Base-by-base conservation (phyloP, 768 basidiomycete genomes). In the Boletus bicolor region DNA sequence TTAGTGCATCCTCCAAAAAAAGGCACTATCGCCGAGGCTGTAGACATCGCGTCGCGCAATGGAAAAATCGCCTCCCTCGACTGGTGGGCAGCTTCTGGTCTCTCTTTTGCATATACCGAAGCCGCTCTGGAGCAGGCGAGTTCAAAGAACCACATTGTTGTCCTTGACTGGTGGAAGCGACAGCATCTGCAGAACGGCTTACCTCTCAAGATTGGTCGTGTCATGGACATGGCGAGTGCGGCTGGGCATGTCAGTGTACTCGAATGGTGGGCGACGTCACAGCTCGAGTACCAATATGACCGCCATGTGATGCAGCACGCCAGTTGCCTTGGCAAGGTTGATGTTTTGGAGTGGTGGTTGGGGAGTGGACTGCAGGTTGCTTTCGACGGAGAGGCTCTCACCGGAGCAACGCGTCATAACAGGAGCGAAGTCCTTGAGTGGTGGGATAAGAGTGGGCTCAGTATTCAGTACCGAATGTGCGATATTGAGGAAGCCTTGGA, bases 401-500 rank as follows among this genome's bases (percentile, higher is more conserved):
- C 81, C 5, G 85, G 87, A 26, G 92, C 92, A 28, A 93, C 92
- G 28, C 78, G 85, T 62, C 85, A 91, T 69, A 90, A 92, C 60
- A 80, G 87, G 39, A 85, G 87, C 26, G 87, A 88, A 60, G 87
- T 92, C 32, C 73, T 95, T 24, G 86, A 91, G 58, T 95, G 92
- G 92, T 94, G 93, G 93, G 81, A 89, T 58, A 82, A 81, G 64
- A 87, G 82, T 41, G 87, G 87, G 7, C 75, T 93, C 48, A 80
- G 87, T 4, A 83, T 93, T 54, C 88, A 89, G 64, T 95, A 92
- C 71, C 82, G 93, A 51, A 85, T 92, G 81, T 93, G 92, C 66
- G 92, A 95, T 68, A 85, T 95, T 48, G 92, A 95, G 66, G 92
- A 93, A 75, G 92, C 92, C 4, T 70, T 94, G 62, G 92, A 93